Conservation (phyloP, 129 eudicot genomes). For the Deinandra increscens region DNA sequence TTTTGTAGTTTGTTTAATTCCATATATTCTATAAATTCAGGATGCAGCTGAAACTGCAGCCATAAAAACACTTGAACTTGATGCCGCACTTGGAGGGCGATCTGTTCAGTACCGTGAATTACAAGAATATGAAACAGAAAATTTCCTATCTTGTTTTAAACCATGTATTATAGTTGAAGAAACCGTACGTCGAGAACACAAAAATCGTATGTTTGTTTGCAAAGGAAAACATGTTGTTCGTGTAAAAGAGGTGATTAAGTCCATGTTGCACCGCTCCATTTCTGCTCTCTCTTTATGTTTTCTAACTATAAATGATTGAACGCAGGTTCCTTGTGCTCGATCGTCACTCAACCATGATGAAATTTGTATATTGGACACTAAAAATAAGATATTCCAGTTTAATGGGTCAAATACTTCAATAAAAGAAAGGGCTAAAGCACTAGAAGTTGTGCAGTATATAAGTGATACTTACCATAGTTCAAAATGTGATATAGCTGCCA, state of each 20-base stretch:
- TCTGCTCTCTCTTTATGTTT: neutral
- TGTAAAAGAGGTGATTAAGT: constrained; percentile 75
- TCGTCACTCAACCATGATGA: constrained; percentile 88
- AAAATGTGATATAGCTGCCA: constrained; percentile 77
- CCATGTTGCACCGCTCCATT: neutral
- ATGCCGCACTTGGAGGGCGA: constrained; percentile 64
- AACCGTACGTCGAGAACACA: constrained; percentile 57
- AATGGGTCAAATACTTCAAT: constrained; percentile 81
- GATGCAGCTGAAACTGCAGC: constrained; percentile 27
- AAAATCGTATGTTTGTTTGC: constrained; percentile 64
- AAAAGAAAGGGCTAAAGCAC: constrained; percentile 94
- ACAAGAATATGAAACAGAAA: constrained; percentile 82
- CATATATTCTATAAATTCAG: constrained; percentile 8
- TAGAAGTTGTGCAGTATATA: constrained; percentile 84
- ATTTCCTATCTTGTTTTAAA: constrained; percentile 70
- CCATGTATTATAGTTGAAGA: constrained; percentile 76
- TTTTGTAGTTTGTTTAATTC: neutral
- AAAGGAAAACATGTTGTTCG: constrained; percentile 85
- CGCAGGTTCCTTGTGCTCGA: constrained; percentile 82
- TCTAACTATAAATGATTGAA: constrained; percentile 3
- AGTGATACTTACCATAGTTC: constrained; percentile 77
- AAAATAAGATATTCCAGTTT: constrained; percentile 79
- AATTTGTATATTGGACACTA: constrained; percentile 64
- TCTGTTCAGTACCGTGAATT: constrained; percentile 89
- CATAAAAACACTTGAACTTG: constrained; percentile 62